Conservation (phyloP, 169 alveolate species). For the Cryptosporidium sp. region DNA sequence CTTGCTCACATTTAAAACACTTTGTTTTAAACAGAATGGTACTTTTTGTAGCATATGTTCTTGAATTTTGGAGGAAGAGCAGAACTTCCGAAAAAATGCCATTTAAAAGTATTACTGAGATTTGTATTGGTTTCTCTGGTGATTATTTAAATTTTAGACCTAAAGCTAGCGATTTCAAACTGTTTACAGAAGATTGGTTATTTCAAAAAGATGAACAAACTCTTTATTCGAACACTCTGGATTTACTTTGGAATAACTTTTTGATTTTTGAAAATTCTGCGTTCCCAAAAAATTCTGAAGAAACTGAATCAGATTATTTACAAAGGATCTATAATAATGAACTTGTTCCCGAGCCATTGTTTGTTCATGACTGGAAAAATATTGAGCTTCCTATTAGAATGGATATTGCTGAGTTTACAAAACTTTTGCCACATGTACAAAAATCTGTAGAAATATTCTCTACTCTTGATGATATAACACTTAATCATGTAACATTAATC, state of each 20-base stretch:
- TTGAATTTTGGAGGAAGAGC: conserved; percentile 43
- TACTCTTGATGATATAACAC: conserved; percentile 18
- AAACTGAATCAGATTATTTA: conserved; percentile 34
- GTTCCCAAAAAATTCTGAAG: conserved; percentile 56
- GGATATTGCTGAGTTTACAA: conserved; percentile 51
- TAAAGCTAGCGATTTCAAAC: neutral
- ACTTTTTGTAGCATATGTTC: conserved; percentile 51
- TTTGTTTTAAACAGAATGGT: conserved; percentile 40
- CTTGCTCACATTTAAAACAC: conserved; percentile 33
- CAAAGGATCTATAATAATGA: conserved; percentile 23
- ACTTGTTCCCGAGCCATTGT: conserved; percentile 65
- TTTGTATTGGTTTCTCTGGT: conserved; percentile 24
- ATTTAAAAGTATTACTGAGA: conserved; percentile 27
- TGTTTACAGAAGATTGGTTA: conserved; percentile 25
- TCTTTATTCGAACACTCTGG: conserved; percentile 26
- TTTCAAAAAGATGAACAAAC: neutral
- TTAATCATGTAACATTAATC: conserved; percentile 18
- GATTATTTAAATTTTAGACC: neutral
- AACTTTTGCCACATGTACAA: conserved; percentile 3
- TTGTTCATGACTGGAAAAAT: conserved; percentile 43
- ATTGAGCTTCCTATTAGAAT: conserved; percentile 48
- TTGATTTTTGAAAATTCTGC: conserved; percentile 42
- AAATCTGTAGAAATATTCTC: conserved; percentile 33
- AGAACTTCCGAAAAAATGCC: conserved; percentile 26
- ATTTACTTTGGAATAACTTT: conserved; percentile 52